A percentile compares a stretch with the other conserved stretches of the same genome.
Conservation (phyloP, 768 basidiomycete species). For the Boletus patriciae region DNA sequence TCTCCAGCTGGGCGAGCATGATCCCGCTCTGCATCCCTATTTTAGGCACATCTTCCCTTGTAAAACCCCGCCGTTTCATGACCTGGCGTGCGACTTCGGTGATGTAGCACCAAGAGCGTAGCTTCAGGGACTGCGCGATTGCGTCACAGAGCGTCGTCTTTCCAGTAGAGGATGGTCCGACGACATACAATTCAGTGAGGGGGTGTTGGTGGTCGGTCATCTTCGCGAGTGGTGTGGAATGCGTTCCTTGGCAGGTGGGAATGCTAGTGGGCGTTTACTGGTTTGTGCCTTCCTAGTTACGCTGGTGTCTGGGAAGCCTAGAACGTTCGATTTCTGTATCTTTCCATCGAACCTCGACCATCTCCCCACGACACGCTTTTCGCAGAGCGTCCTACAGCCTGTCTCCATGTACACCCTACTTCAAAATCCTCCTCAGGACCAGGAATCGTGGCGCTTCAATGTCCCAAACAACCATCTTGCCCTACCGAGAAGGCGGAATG, state of each 20-base stretch:
- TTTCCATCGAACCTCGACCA: neutral
- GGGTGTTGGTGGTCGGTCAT: constrained; percentile 18
- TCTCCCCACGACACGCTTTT: neutral
- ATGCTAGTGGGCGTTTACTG: constrained; percentile 6
- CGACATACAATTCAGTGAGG: constrained; percentile 39
- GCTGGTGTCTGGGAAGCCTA: constrained; percentile 1
- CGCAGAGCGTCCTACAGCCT: neutral
- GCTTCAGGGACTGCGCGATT: constrained; percentile 41
- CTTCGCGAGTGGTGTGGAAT: constrained; percentile 3
- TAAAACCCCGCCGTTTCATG: constrained; percentile 54
- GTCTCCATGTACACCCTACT: constrained; percentile 34
- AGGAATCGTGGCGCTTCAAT: constrained; percentile 52
- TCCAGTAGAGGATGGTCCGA: constrained; percentile 65
- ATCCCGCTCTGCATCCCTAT: constrained; percentile 66
- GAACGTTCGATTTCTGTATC: neutral
- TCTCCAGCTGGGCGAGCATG: constrained; percentile 52
- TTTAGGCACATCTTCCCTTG: constrained; percentile 47
- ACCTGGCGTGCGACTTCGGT: constrained; percentile 62
- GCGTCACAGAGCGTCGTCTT: constrained; percentile 67
- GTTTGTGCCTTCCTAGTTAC: constrained; percentile 13
- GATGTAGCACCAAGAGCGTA: constrained; percentile 44
- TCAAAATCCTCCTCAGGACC: constrained; percentile 45
- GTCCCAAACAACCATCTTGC: constrained; percentile 34
- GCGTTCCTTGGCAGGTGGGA: constrained; percentile 19
- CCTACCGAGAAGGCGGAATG: constrained; percentile 26